A percentile compares a stretch with the other conserved stretches of the same genome.
Conservation (phyloP, 2,329 filamentous ascomycete species). For the Nothomitra cinnamomea region DNA sequence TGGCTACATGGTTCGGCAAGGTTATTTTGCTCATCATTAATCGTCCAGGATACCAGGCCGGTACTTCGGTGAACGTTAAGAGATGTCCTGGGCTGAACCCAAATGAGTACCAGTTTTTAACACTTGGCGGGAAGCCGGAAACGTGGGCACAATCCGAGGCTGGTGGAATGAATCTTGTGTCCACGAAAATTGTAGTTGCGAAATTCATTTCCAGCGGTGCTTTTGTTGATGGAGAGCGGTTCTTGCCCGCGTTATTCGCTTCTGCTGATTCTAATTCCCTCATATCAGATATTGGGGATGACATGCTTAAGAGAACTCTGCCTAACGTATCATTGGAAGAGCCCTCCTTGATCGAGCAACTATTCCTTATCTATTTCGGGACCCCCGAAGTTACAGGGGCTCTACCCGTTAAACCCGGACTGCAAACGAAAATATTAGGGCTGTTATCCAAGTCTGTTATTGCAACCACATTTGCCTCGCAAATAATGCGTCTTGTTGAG, state of each 20-base stretch:
- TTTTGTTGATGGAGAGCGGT: conserved; percentile 68
- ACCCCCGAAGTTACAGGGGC: conserved; percentile 27
- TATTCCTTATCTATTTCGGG: conserved; percentile 61
- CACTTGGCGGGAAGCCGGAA: conserved; percentile 46
- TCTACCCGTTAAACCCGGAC: conserved; percentile 40
- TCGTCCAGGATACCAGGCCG: conserved; percentile 21
- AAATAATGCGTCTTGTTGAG: conserved; percentile 53
- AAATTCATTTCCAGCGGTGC: conserved; percentile 68
- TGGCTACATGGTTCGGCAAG: conserved; percentile 60
- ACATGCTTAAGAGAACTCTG: conserved; percentile 64
- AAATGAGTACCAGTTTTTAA: conserved; percentile 53
- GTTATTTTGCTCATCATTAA: conserved; percentile 47
- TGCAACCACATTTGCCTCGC: conserved; percentile 50
- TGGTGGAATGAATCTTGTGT: conserved; percentile 47
- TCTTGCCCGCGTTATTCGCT: conserved; percentile 69
- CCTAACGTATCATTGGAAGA: conserved; percentile 57
- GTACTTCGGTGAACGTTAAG: conserved; percentile 14
- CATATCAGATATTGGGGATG: conserved; percentile 71
- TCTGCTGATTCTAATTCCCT: conserved; percentile 67
- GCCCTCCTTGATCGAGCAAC: conserved; percentile 37
- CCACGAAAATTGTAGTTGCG: conserved; percentile 52
- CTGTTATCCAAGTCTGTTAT: conserved; percentile 60
- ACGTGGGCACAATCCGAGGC: conserved; percentile 45
- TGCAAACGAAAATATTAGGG: conserved; percentile 60
- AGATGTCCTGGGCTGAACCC: conserved; percentile 42